Conservation (phyloP, 441 rosid genomes). For the Pelargonium myrrhifolium region DNA sequence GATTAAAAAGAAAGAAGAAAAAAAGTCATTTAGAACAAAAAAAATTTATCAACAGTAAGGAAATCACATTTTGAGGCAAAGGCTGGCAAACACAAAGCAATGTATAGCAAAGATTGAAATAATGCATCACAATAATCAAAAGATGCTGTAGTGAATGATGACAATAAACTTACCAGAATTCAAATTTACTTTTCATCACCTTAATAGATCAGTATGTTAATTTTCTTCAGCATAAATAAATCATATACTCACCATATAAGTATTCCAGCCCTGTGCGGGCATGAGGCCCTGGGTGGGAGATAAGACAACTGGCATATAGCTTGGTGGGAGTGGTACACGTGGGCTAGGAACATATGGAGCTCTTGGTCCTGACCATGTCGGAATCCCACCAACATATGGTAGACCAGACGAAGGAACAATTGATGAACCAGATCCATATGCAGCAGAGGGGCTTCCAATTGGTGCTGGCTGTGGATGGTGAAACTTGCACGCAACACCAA, state of each 20-base stretch:
- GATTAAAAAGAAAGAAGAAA: no score
- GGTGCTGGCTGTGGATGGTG: constrained; percentile 69
- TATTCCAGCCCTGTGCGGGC: constrained; percentile 63
- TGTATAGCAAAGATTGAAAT: no score
- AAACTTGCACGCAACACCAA: constrained; percentile 73
- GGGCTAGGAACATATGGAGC: constrained; percentile 47
- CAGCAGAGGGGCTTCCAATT: constrained; percentile 24
- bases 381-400: constrained; percentile 42
- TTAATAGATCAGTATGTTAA: background rate
- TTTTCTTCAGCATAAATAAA: background rate
- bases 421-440: constrained; percentile 37
- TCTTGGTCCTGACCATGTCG: constrained; percentile 49
- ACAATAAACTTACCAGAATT: background rate
- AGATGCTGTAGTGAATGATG: no score
- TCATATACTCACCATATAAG: constrained; percentile 45
- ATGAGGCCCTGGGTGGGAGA: constrained; percentile 55
- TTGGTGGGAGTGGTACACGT: constrained; percentile 42
- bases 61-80: no score
- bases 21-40: no score
- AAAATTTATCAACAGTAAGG: no score
- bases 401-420: constrained; percentile 38
- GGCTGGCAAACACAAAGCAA: no score
- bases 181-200: background rate
- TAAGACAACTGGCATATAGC: constrained; percentile 52
- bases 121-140: background rate